Evolutionary conservation across 495 filamentous ascomycete genomes (phyloP).

Genomic region (Penicillium daleae): DNA sequence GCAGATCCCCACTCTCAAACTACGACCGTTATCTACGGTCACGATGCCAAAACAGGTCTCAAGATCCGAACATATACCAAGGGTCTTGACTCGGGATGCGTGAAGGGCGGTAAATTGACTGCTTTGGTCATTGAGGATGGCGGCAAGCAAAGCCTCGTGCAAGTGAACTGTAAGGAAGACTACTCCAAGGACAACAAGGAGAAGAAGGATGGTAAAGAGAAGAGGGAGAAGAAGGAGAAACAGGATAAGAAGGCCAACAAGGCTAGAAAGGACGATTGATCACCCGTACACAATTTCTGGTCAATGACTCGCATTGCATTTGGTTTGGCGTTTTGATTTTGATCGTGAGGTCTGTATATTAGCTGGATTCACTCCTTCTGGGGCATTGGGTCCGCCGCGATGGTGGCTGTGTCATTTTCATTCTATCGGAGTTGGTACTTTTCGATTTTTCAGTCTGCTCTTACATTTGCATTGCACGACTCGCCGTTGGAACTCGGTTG

Average conservation of each 20-base stretch:
- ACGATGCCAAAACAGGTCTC: constrained; percentile 75
- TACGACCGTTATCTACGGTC: constrained; percentile 78
- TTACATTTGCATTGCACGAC: background rate
- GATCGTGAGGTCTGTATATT: background rate
- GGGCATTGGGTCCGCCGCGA: background rate
- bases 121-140: constrained; percentile 70
- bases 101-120: constrained; percentile 71
- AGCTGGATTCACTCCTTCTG: background rate
- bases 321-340: background rate
- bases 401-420: background rate
- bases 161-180: constrained; percentile 41
- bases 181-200: background rate
- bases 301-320: constrained; percentile 4
- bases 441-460: background rate
- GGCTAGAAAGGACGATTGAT: background rate
- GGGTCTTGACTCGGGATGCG: constrained; percentile 83
- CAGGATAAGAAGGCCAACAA: background rate
- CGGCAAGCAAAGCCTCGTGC: constrained; percentile 43
- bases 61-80: constrained; percentile 71
- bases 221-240: background rate
- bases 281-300: background rate
- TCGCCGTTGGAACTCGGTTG: background rate
- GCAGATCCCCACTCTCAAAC: constrained; percentile 30
- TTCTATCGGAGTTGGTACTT: background rate
- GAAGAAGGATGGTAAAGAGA: background rate